phyloP scores from a whole-genome alignment of 305 asterid genomes.

The Coffea humblotiana region DNA sequence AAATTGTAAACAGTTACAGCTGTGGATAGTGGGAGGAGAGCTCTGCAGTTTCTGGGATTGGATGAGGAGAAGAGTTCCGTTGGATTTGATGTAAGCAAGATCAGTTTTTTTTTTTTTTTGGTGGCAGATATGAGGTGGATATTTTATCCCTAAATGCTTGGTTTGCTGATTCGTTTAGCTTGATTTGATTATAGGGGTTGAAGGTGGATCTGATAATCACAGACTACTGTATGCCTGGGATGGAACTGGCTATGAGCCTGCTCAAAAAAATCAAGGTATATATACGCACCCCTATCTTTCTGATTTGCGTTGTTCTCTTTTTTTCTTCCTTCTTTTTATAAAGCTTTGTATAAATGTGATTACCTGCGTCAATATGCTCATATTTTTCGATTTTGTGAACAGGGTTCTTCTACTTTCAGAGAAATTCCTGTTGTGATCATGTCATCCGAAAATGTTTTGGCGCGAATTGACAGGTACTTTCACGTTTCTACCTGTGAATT shows the following conservation, averaged over 20 bases:
- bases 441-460: conserved; percentile 87
- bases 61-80: conserved; percentile 58
- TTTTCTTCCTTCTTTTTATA: neutral
- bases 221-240: conserved; percentile 95
- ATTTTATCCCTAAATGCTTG: neutral
- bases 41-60: conserved; percentile 81
- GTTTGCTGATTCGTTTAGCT: conserved; percentile 18
- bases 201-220: conserved; percentile 86
- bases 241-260: conserved; percentile 90
- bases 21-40: conserved; percentile 92
- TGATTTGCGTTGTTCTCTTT: neutral
- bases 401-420: conserved; percentile 83
- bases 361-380: conserved; percentile 4
- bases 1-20: conserved; percentile 61
- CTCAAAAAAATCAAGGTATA: conserved; percentile 81
- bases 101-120: neutral
- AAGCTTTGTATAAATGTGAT: neutral
- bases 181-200: conserved; percentile 41
- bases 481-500: neutral
- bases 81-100: conserved; percentile 57
- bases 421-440: conserved; percentile 94
- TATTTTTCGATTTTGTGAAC: conserved; percentile 27
- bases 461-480: conserved; percentile 79
- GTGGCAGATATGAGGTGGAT: neutral
- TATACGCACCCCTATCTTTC: neutral